Conservation (phyloP, 148 eudicot species). For the Silene conica region DNA sequence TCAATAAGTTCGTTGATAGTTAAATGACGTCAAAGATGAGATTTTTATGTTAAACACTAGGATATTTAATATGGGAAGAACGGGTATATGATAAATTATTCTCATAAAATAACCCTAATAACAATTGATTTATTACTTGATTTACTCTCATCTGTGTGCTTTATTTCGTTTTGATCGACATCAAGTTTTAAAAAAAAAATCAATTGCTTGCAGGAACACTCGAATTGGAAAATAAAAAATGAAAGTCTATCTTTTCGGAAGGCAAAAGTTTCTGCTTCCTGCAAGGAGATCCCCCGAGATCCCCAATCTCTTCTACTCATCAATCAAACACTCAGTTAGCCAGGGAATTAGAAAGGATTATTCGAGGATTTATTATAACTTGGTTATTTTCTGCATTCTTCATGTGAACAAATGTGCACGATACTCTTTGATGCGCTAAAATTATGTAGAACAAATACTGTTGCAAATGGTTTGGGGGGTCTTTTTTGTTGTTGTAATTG, state of each 20-base stretch:
- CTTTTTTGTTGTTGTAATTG: too few species aligned
- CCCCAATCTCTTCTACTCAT: constrained; percentile 76
- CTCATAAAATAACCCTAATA: too few species aligned
- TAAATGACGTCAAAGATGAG: too few species aligned
- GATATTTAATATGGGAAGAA: too few species aligned
- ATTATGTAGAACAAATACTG: too few species aligned
- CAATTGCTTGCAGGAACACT: constrained; percentile 60
- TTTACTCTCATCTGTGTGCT: not conserved
- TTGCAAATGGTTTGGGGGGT: too few species aligned
- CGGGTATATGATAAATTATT: too few species aligned
- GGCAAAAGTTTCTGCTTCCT: constrained; percentile 73
- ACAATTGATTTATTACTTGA: not conserved
- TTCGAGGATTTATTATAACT: constrained; percentile 27
- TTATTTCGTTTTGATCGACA: not conserved
- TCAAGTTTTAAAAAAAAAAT: not conserved
- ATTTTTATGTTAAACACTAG: too few species aligned
- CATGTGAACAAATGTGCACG: not conserved
- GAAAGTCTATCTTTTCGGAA: constrained; percentile 62
- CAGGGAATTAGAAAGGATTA: constrained; percentile 85
- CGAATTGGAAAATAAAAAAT: constrained; percentile 81
- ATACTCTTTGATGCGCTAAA: too few species aligned
- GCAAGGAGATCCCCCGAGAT: constrained; percentile 99
- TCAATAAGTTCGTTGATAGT: too few species aligned
- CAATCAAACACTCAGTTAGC: constrained; percentile 94
- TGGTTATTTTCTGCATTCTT: not conserved